Base-by-base conservation (phyloP, 1,284 basidiomycete species). In the Sanghuangporus baumii region DNA sequence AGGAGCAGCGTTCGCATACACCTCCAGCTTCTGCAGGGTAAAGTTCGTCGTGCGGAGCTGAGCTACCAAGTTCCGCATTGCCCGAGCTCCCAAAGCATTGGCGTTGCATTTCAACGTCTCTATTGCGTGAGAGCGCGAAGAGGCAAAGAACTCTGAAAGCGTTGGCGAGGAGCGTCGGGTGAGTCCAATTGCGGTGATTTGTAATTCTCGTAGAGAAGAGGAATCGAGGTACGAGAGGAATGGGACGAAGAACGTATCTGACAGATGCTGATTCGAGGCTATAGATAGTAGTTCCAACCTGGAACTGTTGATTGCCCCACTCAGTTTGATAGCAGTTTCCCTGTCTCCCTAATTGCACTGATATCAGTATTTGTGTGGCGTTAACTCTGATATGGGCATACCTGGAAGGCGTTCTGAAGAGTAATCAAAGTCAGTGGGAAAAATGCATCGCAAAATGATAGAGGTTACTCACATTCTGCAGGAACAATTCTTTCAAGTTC, bases 21-120 rank as follows among this genome's bases (percentile, higher is more conserved):
- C 58, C 64, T 86, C 86, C 48, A 86, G 69, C 55, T 70, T 75
- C 23, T 74, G 71, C 8, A 89, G 71, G 3, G 76, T 73, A 70
- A 79, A 85, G 69, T 88, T 88, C 46, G 74, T 67, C 41, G 68
- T 71, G 63, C 78, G 72, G 2, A 86, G 74, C 9, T 79, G 77
- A 41, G 74, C 71, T 36, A 84, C 70, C 38, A 89, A 78, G 6
- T 74, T 70, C 60, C 72, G 72, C 18, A 84, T 75, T 0, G 76
- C 79, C 0, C 71, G 74, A 40, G 74, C 71, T 2, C 81, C 82
- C 2, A 89, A 74, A 9, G 70, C 70, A 66, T 89, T 89, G 16
- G 80, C 83, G 69, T 81, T 88, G 62, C 81, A 77, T 66, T 79
- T 81, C 47, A 89, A 74, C 2, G 73, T 76, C 57, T 78, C 75